Percentiles rank a stretch among this genome's conserved stretches.
phyloP scores from a whole-genome alignment of 352 stramenopile genomes.

The Thalassiosira hispida region DNA sequence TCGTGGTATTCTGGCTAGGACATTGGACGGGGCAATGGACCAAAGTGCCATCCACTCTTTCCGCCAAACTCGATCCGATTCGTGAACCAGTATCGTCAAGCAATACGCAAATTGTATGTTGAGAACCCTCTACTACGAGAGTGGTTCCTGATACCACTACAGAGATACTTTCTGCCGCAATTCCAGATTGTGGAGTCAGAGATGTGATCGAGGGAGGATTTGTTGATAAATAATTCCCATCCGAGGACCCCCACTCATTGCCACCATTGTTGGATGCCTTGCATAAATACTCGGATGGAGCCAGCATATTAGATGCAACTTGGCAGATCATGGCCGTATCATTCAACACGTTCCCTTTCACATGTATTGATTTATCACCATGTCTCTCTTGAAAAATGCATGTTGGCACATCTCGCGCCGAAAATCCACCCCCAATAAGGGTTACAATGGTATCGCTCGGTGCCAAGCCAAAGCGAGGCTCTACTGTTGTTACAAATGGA shows the following conservation, averaged over 20 bases:
- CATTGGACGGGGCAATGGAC: slow-evolving; percentile 26
- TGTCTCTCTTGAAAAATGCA: slow-evolving; percentile 18
- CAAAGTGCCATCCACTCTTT: slow-evolving; percentile 6
- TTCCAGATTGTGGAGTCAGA: slow-evolving; percentile 22
- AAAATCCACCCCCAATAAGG: slow-evolving; percentile 20
- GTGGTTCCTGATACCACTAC: slow-evolving; percentile 17
- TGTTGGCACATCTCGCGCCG: not conserved
- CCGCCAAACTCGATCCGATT: slow-evolving; percentile 17
- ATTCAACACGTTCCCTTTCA: slow-evolving; percentile 1
- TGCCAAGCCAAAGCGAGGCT: slow-evolving; percentile 10
- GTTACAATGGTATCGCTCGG: slow-evolving; percentile 8
- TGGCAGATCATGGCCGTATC: slow-evolving; percentile 20
- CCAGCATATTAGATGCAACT: not conserved
- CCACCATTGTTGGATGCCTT: slow-evolving; percentile 19
- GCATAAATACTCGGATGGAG: not conserved
- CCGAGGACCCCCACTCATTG: slow-evolving; percentile 7
- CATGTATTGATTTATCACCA: not conserved
- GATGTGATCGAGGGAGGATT: slow-evolving; percentile 21
- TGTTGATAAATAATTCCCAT: slow-evolving; percentile 5
- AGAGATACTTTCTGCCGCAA: not conserved
- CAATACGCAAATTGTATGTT: slow-evolving; percentile 18
- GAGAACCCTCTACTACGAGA: not conserved
- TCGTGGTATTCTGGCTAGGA: slow-evolving; percentile 9
- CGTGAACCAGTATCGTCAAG: slow-evolving; percentile 7
- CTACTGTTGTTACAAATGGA: slow-evolving; percentile 14